Evolutionary conservation across 2,329 filamentous ascomycete species (phyloP).

Genomic region (Clonostachys solani): DNA sequence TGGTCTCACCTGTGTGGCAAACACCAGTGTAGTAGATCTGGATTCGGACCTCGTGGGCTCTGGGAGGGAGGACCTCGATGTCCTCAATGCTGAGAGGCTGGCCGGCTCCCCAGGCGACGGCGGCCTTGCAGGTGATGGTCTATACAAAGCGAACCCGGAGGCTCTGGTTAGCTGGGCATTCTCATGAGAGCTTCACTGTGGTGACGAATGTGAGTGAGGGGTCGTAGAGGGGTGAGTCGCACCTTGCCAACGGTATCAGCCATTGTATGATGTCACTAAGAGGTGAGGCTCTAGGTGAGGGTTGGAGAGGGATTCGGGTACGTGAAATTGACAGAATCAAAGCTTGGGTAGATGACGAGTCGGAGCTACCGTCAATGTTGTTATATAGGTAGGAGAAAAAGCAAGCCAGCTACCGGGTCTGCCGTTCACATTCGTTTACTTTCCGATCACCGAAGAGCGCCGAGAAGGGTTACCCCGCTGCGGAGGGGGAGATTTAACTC

Average conservation of each 20-base stretch:
- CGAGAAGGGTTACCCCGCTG: constrained; percentile 5
- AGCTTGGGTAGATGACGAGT: constrained; percentile 12
- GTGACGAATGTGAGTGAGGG: constrained; percentile 9
- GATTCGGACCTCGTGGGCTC: constrained; percentile 92
- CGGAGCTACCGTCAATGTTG: no score
- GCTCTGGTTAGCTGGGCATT: background rate
- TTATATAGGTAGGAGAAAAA: no score
- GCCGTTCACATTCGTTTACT: background rate
- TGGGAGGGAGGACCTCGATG: constrained; percentile 84
- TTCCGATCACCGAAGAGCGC: constrained; percentile 5
- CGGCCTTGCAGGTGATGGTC: constrained; percentile 96
- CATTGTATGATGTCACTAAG: constrained; percentile 23
- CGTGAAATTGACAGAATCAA: constrained; percentile 1
- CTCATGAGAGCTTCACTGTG: background rate
- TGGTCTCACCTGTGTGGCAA: constrained; percentile 79
- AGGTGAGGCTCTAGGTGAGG: constrained; percentile 4
- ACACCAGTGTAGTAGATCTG: constrained; percentile 97
- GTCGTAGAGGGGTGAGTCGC: constrained; percentile 10
- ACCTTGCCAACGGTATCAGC: constrained; percentile 50
- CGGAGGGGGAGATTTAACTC: background rate
- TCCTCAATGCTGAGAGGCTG: constrained; percentile 88
- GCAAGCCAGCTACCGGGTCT: no score
- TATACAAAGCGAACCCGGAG: constrained; percentile 25
- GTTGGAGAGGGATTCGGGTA: background rate
- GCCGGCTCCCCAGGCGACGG: constrained; percentile 94